These are phyloP conservation scores for Populus deltoides DNA, from an alignment of 345 rosid genomes.

Conservation along the genomic window DNA sequence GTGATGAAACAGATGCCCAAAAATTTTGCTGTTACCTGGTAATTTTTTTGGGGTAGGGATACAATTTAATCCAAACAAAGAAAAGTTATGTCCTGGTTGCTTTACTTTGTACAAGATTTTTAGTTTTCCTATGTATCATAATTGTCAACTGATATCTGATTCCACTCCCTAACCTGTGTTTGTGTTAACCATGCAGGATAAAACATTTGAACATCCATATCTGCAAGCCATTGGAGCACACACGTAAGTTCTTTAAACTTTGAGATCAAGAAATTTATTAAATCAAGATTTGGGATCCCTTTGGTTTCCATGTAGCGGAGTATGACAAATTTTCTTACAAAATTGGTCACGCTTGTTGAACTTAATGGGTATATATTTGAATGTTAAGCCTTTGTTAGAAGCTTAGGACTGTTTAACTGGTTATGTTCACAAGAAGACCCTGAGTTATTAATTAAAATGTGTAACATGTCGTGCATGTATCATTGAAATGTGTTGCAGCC, in stretches of 20 bases:
- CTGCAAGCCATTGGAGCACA: constrained; percentile 91
- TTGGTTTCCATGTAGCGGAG: background rate
- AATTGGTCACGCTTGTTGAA: background rate
- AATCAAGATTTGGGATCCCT: background rate
- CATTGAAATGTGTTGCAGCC: background rate
- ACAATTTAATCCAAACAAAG: background rate
- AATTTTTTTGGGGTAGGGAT: background rate
- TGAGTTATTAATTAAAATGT: background rate
- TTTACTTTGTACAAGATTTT: background rate
- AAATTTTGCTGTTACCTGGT: background rate
- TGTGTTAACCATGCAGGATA: constrained; percentile 55
- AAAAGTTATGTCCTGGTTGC: background rate
- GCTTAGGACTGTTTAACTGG: background rate
- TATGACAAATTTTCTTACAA: background rate
- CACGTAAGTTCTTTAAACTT: constrained; percentile 60
- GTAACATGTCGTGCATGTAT: background rate
- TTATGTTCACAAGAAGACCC: background rate
- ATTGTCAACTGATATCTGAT: constrained; percentile 8
- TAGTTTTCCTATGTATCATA: background rate
- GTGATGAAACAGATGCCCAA: background rate
- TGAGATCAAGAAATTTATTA: background rate
- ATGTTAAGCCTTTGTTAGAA: background rate
- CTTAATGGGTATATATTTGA: background rate
- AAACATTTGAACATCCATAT: constrained; percentile 90
- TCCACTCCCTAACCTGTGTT: constrained; percentile 4